Evolutionary conservation across 2,329 filamentous ascomycete genomes (phyloP).

Genomic region (Colletotrichum sp.): DNA sequence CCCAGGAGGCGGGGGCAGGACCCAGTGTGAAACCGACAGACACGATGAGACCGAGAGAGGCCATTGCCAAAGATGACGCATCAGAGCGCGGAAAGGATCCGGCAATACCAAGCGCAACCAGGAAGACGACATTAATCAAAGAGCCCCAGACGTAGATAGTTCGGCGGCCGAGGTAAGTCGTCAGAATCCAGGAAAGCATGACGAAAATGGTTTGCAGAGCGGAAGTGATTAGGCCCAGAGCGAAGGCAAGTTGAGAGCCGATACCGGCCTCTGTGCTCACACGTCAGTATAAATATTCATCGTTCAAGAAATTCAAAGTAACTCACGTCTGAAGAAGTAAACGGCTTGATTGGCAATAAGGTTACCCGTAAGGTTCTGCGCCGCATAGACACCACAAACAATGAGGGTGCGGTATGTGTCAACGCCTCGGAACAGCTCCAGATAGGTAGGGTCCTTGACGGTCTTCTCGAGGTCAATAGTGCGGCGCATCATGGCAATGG

Average conservation of each 20-base stretch:
- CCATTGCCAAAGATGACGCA: slow-evolving; percentile 57
- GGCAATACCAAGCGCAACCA: slow-evolving; percentile 64
- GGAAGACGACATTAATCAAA: slow-evolving; percentile 55
- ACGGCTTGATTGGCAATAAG: slow-evolving; percentile 68
- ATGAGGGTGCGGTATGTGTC: slow-evolving; percentile 60
- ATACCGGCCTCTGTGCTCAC: slow-evolving; percentile 65
- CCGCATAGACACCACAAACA: slow-evolving; percentile 61
- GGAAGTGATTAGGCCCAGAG: slow-evolving; percentile 68
- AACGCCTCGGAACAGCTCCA: slow-evolving; percentile 60
- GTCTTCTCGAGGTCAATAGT: slow-evolving; percentile 58
- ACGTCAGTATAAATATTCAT: slow-evolving; percentile 12
- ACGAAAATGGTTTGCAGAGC: slow-evolving; percentile 66
- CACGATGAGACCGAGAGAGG: slow-evolving; percentile 67
- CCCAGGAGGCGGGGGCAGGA: slow-evolving; percentile 68
- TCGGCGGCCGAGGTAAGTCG: slow-evolving; percentile 66
- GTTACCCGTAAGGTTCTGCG: slow-evolving; percentile 67
- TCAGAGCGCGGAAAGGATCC: slow-evolving; percentile 46
- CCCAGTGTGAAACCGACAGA: slow-evolving; percentile 69
- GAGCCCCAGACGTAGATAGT: slow-evolving; percentile 69
- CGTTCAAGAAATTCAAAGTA: background rate
- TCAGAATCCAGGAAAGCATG: slow-evolving; percentile 72
- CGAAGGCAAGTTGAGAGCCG: slow-evolving; percentile 57
- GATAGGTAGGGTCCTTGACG: slow-evolving; percentile 48
- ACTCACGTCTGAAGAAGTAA: slow-evolving; percentile 62
- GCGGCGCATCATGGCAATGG: slow-evolving; percentile 40